phyloP scores from a whole-genome alignment of 2,329 filamentous ascomycete genomes.

The Cadophora luteo-olivacea region DNA sequence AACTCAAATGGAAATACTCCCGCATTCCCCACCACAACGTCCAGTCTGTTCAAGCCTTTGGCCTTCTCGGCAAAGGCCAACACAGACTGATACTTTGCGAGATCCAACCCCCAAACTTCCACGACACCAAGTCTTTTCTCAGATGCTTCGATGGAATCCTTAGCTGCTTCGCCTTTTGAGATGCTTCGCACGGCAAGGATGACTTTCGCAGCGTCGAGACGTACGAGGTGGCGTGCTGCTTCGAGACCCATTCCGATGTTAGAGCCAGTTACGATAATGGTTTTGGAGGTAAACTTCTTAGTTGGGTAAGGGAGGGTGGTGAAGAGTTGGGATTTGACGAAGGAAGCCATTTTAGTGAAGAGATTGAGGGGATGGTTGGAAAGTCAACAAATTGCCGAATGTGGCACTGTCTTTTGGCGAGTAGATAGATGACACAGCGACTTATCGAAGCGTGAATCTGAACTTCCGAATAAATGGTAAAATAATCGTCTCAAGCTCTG shows the following conservation, averaged over 20 bases:
- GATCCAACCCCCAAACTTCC: slow-evolving; percentile 34
- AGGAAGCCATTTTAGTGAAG: not conserved
- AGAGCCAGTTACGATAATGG: slow-evolving; percentile 50
- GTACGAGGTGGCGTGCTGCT: slow-evolving; percentile 46
- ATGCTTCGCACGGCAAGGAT: slow-evolving; percentile 49
- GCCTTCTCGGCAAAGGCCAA: slow-evolving; percentile 21
- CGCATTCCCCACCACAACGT: slow-evolving; percentile 33
- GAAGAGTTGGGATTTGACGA: slow-evolving; percentile 15
- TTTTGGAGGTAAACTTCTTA: slow-evolving; percentile 37
- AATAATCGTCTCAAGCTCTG: no score
- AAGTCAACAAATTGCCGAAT: no score
- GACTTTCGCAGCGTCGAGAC: slow-evolving; percentile 44
- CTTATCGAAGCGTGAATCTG: no score
- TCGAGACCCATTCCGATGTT: slow-evolving; percentile 51
- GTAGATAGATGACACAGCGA: no score
- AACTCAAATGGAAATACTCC: slow-evolving; percentile 25
- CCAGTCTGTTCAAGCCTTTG: slow-evolving; percentile 24
- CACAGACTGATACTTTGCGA: slow-evolving; percentile 29
- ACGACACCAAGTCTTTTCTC: not conserved
- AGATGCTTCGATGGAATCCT: slow-evolving; percentile 43
- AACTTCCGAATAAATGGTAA: no score
- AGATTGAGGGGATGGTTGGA: no score
- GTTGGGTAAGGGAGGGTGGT: slow-evolving; percentile 37
- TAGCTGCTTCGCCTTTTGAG: slow-evolving; percentile 51
- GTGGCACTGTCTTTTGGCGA: no score